These are phyloP conservation scores for Trichoderma lentiforme DNA, from an alignment of 2,329 filamentous ascomycete genomes.

Conservation along the genomic window DNA sequence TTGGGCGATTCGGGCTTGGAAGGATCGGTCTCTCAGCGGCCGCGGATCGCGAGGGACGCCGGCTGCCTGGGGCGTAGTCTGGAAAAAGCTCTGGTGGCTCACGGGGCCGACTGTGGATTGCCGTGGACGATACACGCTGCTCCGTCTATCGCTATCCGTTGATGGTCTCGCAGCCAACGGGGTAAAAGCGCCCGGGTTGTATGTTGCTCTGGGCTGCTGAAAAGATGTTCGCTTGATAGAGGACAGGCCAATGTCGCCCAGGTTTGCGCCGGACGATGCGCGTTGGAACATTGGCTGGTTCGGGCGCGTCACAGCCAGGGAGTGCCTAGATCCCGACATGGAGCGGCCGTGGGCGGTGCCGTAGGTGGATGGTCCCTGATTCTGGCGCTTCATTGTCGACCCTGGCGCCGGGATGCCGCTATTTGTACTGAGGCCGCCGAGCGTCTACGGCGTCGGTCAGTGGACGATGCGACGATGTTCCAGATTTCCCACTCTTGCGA, in stretches of 20 bases:
- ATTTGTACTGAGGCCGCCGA: constrained; percentile 79
- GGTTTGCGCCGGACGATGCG: constrained; percentile 76
- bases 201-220: constrained; percentile 68
- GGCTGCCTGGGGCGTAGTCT: constrained; percentile 75
- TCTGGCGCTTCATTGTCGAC: constrained; percentile 91
- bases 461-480: constrained; percentile 18
- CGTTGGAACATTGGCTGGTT: constrained; percentile 85
- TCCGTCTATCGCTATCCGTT: constrained; percentile 61
- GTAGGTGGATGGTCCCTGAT: constrained; percentile 67
- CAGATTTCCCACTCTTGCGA: neutral
- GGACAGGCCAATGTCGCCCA: constrained; percentile 75
- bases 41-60: constrained; percentile 84
- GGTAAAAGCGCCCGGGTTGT: constrained; percentile 52
- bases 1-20: constrained; percentile 77
- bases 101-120: constrained; percentile 65
- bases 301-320: constrained; percentile 78
- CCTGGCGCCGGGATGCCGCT: constrained; percentile 84
- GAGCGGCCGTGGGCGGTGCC: constrained; percentile 72
- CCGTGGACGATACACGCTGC: constrained; percentile 75
- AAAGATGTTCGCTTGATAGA: constrained; percentile 81
- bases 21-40: constrained; percentile 75
- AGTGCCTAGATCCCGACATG: constrained; percentile 78
- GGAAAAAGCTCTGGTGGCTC: constrained; percentile 90
- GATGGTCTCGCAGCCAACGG: constrained; percentile 53
- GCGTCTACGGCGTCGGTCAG: constrained; percentile 59